Evolutionary conservation across 208 protist genomes (phyloP).

Genomic region (Entamoeba moshkovskii): DNA sequence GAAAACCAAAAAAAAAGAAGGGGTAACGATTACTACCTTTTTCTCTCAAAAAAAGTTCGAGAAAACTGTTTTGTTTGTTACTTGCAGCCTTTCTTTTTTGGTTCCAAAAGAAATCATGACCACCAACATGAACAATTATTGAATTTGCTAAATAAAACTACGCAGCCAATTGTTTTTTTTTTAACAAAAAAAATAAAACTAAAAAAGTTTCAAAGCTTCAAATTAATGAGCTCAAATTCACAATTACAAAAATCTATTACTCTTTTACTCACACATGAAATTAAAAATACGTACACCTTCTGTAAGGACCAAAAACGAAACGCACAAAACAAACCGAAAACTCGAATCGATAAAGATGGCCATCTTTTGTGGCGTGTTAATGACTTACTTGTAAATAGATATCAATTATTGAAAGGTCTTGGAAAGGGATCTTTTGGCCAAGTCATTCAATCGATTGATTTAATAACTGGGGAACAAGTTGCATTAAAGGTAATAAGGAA

Average conservation of each 20-base stretch:
- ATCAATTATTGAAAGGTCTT: neutral
- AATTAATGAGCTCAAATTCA: too few relatives aligned
- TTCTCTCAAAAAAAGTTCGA: too few relatives aligned
- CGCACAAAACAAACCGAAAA: neutral
- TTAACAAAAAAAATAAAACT: too few relatives aligned
- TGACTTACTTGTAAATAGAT: neutral
- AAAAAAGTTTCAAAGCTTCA: too few relatives aligned
- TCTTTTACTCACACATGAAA: neutral
- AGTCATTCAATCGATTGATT: conserved; percentile 48
- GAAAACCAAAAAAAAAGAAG: too few relatives aligned
- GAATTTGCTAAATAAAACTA: too few relatives aligned
- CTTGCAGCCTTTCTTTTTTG: too few relatives aligned
- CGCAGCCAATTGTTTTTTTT: too few relatives aligned
- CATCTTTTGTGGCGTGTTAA: neutral
- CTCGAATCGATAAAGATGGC: neutral
- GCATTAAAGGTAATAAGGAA: conserved; percentile 45
- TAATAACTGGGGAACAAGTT: neutral
- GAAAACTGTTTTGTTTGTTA: too few relatives aligned
- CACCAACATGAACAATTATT: too few relatives aligned
- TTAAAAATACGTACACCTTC: neutral
- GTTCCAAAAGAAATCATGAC: too few relatives aligned
- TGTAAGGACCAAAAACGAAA: neutral
- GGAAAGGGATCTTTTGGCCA: conserved; percentile 74
- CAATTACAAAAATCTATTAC: neutral
- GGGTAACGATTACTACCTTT: too few relatives aligned